These are phyloP conservation scores for Saccharomycopsis hybrid DNA, from an alignment of 1,139 yeast species.

Conservation along the genomic window DNA sequence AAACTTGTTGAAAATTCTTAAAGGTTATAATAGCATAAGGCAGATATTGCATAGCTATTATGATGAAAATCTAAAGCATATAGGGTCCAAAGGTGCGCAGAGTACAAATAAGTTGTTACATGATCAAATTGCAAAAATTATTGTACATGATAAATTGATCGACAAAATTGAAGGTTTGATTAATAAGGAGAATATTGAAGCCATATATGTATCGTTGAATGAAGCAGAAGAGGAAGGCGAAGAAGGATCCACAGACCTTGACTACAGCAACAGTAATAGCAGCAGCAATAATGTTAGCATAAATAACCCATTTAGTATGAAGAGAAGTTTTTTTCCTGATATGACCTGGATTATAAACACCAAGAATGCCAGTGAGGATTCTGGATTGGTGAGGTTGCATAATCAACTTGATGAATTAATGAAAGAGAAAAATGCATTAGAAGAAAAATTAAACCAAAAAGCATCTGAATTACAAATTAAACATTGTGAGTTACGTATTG, in stretches of 20 bases:
- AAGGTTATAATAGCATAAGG: conserved; percentile 20
- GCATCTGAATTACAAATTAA: conserved; percentile 24
- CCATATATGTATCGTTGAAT: conserved; percentile 21
- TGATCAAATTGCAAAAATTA: conserved; percentile 1
- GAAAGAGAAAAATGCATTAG: conserved; percentile 28
- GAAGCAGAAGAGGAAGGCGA: conserved; percentile 25
- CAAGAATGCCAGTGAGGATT: conserved; percentile 30
- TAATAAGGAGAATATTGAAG: conserved; percentile 22
- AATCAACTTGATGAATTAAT: conserved; percentile 30
- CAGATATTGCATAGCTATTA: conserved; percentile 3
- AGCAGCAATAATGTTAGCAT: background rate
- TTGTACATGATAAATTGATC: conserved; percentile 20
- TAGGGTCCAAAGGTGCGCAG: background rate
- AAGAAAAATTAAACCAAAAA: conserved; percentile 24
- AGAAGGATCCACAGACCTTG: conserved; percentile 16
- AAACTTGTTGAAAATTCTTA: conserved; percentile 19
- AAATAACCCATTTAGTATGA: background rate
- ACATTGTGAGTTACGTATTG: conserved; percentile 24
- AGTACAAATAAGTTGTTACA: background rate
- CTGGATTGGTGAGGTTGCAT: conserved; percentile 31
- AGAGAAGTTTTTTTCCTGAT: conserved; percentile 19
- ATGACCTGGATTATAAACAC: conserved; percentile 22
- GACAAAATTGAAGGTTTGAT: conserved; percentile 24
- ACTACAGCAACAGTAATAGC: background rate
- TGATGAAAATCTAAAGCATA: background rate